Evolutionary conservation across 306 rosid species (phyloP).

Genomic region (Gastrolobium bilobum): DNA sequence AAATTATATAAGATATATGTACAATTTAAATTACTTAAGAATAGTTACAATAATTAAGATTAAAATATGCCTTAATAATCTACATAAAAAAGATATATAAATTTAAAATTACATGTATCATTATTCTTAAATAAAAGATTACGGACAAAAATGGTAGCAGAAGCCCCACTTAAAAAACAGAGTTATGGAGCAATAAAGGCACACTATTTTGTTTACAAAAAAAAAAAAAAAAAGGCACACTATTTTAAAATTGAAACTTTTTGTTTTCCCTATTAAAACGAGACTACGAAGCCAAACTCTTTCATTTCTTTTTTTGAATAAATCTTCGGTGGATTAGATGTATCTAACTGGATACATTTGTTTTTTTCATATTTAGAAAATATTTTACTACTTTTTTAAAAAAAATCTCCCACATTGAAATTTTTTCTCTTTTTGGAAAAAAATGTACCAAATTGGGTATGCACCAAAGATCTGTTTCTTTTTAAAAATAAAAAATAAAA

Average conservation of each 20-base stretch:
- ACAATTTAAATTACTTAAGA: not conserved
- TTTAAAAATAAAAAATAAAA: not conserved
- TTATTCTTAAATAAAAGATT: not conserved
- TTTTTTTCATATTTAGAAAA: too few species aligned
- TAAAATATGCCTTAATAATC: not conserved
- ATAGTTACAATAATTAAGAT: not conserved
- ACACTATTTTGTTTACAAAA: too few species aligned
- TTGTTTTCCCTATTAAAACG: not conserved
- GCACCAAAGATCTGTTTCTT: too few species aligned
- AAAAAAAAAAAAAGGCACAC: too few species aligned
- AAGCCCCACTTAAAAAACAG: not conserved
- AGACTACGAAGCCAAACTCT: not conserved
- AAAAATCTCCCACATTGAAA: too few species aligned
- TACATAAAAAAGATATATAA: too few species aligned
- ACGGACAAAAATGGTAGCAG: not conserved
- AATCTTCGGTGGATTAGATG: too few species aligned
- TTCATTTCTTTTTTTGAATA: not conserved
- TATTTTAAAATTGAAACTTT: not conserved
- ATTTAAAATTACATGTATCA: not conserved
- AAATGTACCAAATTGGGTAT: too few species aligned
- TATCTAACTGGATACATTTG: too few species aligned
- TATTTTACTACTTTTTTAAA: too few species aligned
- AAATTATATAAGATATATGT: not conserved
- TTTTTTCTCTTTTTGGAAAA: too few species aligned
- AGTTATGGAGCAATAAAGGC: not conserved